Evolutionary conservation across 176 grass and related monocot genomes (phyloP).

Genomic region (Otatea glauca): DNA sequence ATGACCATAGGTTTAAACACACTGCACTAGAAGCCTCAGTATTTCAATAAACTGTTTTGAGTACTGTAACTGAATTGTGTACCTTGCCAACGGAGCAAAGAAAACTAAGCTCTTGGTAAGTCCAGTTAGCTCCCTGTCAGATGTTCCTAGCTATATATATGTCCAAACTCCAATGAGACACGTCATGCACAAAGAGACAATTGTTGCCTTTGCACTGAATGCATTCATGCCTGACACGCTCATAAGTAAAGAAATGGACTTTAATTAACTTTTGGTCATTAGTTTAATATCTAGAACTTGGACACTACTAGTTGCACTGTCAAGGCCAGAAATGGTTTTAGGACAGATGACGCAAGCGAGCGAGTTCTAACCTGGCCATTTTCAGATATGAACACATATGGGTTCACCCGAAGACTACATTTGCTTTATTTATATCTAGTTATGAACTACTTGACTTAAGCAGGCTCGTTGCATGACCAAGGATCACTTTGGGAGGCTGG

Average conservation of each 20-base stretch:
- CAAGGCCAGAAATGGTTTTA: constrained; percentile 5
- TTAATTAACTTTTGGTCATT: constrained; percentile 11
- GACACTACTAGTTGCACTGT: constrained; percentile 11
- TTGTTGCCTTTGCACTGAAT: constrained; percentile 3
- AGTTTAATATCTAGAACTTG: constrained; percentile 24
- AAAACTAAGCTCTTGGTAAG: background rate
- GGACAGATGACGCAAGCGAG: constrained; percentile 37
- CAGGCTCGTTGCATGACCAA: constrained; percentile 4
- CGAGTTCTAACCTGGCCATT: background rate
- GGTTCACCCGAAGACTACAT: constrained; percentile 26
- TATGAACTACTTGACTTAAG: constrained; percentile 50
- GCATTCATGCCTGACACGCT: background rate
- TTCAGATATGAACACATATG: constrained; percentile 8
- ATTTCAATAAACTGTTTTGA: background rate
- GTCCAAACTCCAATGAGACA: background rate
- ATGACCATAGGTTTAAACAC: background rate
- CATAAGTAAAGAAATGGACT: background rate
- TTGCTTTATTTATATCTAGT: background rate
- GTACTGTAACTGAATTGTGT: background rate
- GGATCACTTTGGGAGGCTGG: constrained; percentile 9
- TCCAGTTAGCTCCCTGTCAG: background rate
- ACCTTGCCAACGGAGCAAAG: background rate
- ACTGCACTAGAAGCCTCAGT: background rate
- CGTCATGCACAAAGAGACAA: constrained; percentile 34
- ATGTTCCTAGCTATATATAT: background rate